A percentile compares a stretch with the other conserved stretches of the same genome.
These are phyloP conservation scores for Lipomyces starkeyi DNA, from an alignment of 805 yeast species.

Conservation along the genomic window DNA sequence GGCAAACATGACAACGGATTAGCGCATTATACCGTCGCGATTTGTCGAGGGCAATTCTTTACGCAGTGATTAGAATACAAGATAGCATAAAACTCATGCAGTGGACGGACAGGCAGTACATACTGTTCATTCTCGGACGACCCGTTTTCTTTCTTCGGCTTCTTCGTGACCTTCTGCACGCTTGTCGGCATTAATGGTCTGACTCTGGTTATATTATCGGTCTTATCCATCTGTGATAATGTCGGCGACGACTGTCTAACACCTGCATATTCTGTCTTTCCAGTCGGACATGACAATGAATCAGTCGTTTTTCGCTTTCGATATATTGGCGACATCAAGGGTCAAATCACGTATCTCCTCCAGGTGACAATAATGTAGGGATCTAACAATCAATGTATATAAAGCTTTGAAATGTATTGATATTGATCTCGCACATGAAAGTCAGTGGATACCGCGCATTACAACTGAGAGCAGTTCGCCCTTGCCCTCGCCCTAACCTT, in stretches of 20 bases:
- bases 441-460: background rate
- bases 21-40: slow-evolving; percentile 13
- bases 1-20: slow-evolving; percentile 35
- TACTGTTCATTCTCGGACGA: background rate
- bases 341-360: background rate
- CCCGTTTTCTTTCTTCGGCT: slow-evolving; percentile 4
- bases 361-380: background rate
- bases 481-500: background rate
- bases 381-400: background rate
- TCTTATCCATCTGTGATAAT: slow-evolving; percentile 2
- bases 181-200: background rate
- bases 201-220: background rate
- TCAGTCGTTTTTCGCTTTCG: slow-evolving; percentile 15
- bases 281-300: background rate
- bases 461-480: background rate
- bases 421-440: background rate
- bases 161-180: slow-evolving; percentile 11
- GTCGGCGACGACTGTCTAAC: background rate
- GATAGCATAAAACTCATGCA: background rate
- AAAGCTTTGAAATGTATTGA: background rate
- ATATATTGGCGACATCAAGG: slow-evolving; percentile 21
- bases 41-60: background rate
- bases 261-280: background rate
- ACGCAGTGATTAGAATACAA: background rate
- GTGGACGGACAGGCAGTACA: background rate